These are phyloP conservation scores for Syncephalastrum sp. DNA, from an alignment of 371 early-diverging fungal genomes.

Conservation along the genomic window DNA sequence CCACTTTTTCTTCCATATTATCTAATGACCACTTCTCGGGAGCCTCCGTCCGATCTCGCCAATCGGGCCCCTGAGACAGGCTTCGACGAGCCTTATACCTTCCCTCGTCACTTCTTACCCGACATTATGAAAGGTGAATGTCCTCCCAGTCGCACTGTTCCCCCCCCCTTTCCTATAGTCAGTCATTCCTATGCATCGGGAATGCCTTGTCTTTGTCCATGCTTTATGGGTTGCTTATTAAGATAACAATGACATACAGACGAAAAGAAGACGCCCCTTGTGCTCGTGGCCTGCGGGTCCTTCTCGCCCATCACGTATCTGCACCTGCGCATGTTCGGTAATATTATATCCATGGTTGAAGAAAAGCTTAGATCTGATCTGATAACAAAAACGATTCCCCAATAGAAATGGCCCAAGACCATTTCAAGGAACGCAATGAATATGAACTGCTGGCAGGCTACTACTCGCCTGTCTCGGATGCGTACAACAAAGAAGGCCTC, in stretches of 20 bases:
- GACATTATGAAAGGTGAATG: constrained; percentile 30
- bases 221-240: neutral
- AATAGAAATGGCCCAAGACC: constrained; percentile 92
- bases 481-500: constrained; percentile 89
- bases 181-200: neutral
- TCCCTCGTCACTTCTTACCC: constrained; percentile 36
- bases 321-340: constrained; percentile 98
- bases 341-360: constrained; percentile 6
- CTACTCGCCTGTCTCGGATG: constrained; percentile 94
- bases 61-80: too few relatives aligned
- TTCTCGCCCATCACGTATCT: constrained; percentile 97
- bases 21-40: too few relatives aligned
- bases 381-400: constrained; percentile 1
- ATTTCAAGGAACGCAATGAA: constrained; percentile 64
- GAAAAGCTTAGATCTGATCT: constrained; percentile 2
- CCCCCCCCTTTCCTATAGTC: neutral
- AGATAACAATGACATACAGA: constrained; percentile 39
- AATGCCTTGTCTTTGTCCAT: neutral
- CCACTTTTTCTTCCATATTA: too few relatives aligned
- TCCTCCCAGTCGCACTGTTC: neutral
- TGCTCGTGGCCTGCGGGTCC: constrained; percentile 95
- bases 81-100: constrained; percentile 28
- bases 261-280: constrained; percentile 83
- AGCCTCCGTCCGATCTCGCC: too few relatives aligned
- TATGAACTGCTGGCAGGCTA: constrained; percentile 94